phyloP scores from a whole-genome alignment of 163 green algal species.

The Trebouxiophyceae sp. region DNA sequence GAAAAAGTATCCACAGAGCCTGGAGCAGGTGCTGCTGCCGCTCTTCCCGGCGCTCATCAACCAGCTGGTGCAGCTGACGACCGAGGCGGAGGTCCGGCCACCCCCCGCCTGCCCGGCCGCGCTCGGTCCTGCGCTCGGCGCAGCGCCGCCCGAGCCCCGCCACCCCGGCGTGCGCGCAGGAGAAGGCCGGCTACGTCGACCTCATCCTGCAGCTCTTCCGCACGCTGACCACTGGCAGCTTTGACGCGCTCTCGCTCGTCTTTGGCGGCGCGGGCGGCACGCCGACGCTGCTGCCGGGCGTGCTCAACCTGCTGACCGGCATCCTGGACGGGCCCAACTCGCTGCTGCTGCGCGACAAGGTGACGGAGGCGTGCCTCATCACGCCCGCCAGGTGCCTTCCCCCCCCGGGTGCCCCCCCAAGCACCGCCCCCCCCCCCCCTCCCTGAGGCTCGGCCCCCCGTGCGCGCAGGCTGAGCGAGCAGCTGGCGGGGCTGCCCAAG shows the following conservation, averaged over 20 bases:
- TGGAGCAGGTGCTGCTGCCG: slow-evolving; percentile 47
- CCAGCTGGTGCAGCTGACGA: slow-evolving; percentile 26
- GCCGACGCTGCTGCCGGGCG: slow-evolving; percentile 39
- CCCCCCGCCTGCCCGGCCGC: neutral
- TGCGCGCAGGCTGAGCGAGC: slow-evolving; percentile 42
- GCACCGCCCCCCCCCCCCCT: neutral
- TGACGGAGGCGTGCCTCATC: slow-evolving; percentile 74
- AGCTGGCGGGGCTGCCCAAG: slow-evolving; percentile 70
- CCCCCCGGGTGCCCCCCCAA: neutral
- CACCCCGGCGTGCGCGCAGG: slow-evolving; percentile 3
- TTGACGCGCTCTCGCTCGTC: slow-evolving; percentile 31
- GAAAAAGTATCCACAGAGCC: slow-evolving; percentile 10
- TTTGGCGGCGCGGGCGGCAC: slow-evolving; percentile 16
- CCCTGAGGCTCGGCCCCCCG: neutral
- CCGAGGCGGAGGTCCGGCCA: slow-evolving; percentile 12
- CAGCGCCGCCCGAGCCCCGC: neutral
- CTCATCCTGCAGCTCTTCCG: slow-evolving; percentile 77
- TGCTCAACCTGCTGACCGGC: slow-evolving; percentile 35
- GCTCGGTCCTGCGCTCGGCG: neutral
- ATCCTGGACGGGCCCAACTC: slow-evolving; percentile 44
- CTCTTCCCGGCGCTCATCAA: slow-evolving; percentile 46
- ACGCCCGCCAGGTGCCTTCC: slow-evolving; percentile 47
- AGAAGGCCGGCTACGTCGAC: slow-evolving; percentile 64
- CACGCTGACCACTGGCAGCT: slow-evolving; percentile 44
- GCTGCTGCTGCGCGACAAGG: neutral